Evolutionary conservation across 169 alveolate genomes (phyloP).

Genomic region (Cryptosporidium baileyi): DNA sequence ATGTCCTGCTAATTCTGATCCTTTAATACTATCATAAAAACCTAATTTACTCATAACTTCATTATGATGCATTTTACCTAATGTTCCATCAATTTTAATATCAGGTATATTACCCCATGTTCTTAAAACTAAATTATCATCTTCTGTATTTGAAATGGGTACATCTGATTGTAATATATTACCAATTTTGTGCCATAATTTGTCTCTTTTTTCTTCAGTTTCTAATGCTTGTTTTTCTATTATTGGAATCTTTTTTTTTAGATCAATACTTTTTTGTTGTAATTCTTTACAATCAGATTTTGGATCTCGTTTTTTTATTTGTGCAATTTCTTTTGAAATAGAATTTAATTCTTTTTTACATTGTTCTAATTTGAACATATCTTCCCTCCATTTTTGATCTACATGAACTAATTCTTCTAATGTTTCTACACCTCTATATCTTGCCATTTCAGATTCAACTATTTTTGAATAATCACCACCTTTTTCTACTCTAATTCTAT

Average conservation of each 20-base stretch:
- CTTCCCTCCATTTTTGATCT: conserved; percentile 84
- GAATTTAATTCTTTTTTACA: conserved; percentile 74
- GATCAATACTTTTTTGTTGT: conserved; percentile 71
- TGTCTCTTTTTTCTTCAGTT: conserved; percentile 62
- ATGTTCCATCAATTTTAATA: conserved; percentile 82
- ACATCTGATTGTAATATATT: conserved; percentile 91
- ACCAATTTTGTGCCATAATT: conserved; percentile 82
- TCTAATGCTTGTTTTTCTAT: conserved; percentile 71
- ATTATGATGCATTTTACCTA: conserved; percentile 91
- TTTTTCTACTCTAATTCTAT: conserved; percentile 74
- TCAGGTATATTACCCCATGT: conserved; percentile 90
- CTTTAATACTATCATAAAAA: conserved; percentile 90
- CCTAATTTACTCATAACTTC: conserved; percentile 90
- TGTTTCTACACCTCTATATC: conserved; percentile 78
- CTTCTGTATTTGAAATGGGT: conserved; percentile 92
- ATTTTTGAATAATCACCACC: conserved; percentile 85
- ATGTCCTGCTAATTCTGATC: conserved; percentile 96
- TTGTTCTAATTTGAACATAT: conserved; percentile 76
- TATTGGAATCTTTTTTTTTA: conserved; percentile 75
- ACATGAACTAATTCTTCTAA: conserved; percentile 80
- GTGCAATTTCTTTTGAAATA: conserved; percentile 78
- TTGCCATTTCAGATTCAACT: conserved; percentile 75
- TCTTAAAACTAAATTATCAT: conserved; percentile 86
- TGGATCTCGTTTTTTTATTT: conserved; percentile 80
- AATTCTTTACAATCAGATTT: conserved; percentile 83